Percentiles rank a stretch among this genome's conserved stretches.
Conservation (phyloP, 225 moss, liverwort and hornwort genomes). For the Marchantia polymorpha region DNA sequence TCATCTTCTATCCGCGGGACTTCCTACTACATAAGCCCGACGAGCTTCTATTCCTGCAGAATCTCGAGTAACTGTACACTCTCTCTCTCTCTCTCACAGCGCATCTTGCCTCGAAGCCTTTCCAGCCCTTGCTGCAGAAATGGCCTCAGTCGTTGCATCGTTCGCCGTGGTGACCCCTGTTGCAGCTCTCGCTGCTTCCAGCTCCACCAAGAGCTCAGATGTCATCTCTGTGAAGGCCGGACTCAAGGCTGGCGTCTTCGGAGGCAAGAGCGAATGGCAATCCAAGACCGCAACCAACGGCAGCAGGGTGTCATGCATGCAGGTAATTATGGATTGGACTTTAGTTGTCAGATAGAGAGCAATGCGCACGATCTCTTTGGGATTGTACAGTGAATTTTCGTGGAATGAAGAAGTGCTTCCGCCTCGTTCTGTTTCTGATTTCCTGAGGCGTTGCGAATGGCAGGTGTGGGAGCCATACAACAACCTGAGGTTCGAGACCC, state of each 20-base stretch:
- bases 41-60: too few relatives aligned
- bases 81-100: too few relatives aligned
- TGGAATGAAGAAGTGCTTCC: not conserved
- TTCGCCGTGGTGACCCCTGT: slow-evolving; percentile 5
- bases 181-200: slow-evolving; percentile 8
- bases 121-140: not conserved
- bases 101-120: too few relatives aligned
- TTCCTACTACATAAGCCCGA: not conserved
- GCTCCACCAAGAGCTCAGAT: not conserved
- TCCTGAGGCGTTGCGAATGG: not conserved
- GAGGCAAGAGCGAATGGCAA: not conserved
- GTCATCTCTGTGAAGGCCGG: slow-evolving; percentile 6
- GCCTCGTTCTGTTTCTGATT: not conserved
- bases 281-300: slow-evolving; percentile 34
- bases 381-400: not conserved
- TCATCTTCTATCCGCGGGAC: not conserved
- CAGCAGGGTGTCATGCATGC: slow-evolving; percentile 33
- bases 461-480: slow-evolving; percentile 40
- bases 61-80: too few relatives aligned
- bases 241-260: slow-evolving; percentile 3
- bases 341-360: not conserved
- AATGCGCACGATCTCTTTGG: not conserved
- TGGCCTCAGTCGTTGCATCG: slow-evolving; percentile 27
- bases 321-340: not conserved
- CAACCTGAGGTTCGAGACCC: slow-evolving; percentile 41